phyloP scores from a whole-genome alignment of 1,284 basidiomycete genomes.

The Ustilago sp. region DNA sequence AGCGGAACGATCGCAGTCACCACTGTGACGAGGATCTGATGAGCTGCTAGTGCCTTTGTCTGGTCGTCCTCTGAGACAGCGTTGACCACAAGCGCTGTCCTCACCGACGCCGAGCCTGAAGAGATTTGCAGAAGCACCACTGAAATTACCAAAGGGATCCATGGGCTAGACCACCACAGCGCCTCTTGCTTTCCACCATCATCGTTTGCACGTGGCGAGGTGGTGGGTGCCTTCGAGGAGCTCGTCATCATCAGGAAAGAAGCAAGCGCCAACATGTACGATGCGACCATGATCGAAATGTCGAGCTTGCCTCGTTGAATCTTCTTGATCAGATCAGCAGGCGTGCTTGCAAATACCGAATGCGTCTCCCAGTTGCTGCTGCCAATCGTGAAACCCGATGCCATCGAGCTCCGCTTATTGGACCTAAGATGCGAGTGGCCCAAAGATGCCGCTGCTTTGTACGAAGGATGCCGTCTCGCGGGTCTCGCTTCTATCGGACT shows the following conservation, averaged over 20 bases:
- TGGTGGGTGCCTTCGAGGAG: slow-evolving; percentile 31
- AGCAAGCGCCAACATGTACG: slow-evolving; percentile 25
- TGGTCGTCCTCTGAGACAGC: slow-evolving; percentile 55
- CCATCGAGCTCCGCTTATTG: slow-evolving; percentile 31
- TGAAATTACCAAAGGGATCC: slow-evolving; percentile 49
- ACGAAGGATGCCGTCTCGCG: slow-evolving; percentile 36
- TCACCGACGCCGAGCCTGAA: slow-evolving; percentile 52
- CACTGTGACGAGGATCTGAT: slow-evolving; percentile 59
- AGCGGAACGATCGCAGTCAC: slow-evolving; percentile 58
- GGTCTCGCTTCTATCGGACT: slow-evolving; percentile 18
- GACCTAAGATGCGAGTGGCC: slow-evolving; percentile 31
- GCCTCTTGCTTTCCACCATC: neutral
- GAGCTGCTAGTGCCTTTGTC: slow-evolving; percentile 57
- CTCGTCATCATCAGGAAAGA: slow-evolving; percentile 51
- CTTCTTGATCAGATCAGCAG: slow-evolving; percentile 49
- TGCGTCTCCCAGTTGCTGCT: slow-evolving; percentile 48
- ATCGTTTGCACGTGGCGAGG: slow-evolving; percentile 5
- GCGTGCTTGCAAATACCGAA: slow-evolving; percentile 42
- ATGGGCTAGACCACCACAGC: slow-evolving; percentile 43
- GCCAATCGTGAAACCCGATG: slow-evolving; percentile 25
- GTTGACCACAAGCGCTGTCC: slow-evolving; percentile 60
- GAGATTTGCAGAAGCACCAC: slow-evolving; percentile 56
- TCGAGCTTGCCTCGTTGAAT: slow-evolving; percentile 59
- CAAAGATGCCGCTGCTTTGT: slow-evolving; percentile 36
- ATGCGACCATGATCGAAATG: slow-evolving; percentile 50